Evolutionary conservation across 129 eudicot genomes (phyloP).

Genomic region (Chrysanthemum lavandulifolium): DNA sequence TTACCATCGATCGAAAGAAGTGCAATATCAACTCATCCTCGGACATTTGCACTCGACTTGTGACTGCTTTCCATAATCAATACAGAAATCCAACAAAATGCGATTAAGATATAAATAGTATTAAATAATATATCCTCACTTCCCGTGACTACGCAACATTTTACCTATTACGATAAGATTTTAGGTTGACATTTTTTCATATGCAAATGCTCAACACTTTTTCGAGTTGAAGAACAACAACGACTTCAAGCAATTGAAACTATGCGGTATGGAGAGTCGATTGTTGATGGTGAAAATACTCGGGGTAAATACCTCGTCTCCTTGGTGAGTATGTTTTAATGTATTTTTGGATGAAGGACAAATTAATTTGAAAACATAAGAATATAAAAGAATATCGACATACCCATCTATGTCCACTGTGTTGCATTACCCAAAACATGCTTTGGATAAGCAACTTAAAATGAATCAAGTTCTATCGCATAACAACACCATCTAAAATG

Average conservation of each 20-base stretch:
- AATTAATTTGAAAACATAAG: no score
- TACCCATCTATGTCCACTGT: no score
- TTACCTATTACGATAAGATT: not conserved
- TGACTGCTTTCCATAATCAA: slow-evolving; percentile 35
- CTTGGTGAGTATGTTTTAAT: slow-evolving; percentile 53
- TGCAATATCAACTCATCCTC: slow-evolving; percentile 83
- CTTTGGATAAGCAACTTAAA: no score
- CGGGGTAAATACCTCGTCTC: slow-evolving; percentile 92
- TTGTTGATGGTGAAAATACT: slow-evolving; percentile 55
- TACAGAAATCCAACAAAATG: slow-evolving; percentile 11
- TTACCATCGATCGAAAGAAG: slow-evolving; percentile 94
- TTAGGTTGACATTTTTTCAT: not conserved
- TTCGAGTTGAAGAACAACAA: no score
- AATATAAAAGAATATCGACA: no score
- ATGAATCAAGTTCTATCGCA: no score
- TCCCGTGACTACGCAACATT: not conserved
- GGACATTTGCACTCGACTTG: slow-evolving; percentile 81
- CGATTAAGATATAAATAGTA: not conserved
- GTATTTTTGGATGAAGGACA: no score
- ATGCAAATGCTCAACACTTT: not conserved
- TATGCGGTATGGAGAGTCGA: slow-evolving; percentile 73
- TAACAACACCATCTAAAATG: no score
- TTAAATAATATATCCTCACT: not conserved
- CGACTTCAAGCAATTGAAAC: slow-evolving; percentile 9
- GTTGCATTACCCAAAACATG: no score